Evolutionary conservation across 768 basidiomycete species (phyloP), one percentile per base, ranked within the genome.

Genomic region (Boletus reticuloceps): DNA sequence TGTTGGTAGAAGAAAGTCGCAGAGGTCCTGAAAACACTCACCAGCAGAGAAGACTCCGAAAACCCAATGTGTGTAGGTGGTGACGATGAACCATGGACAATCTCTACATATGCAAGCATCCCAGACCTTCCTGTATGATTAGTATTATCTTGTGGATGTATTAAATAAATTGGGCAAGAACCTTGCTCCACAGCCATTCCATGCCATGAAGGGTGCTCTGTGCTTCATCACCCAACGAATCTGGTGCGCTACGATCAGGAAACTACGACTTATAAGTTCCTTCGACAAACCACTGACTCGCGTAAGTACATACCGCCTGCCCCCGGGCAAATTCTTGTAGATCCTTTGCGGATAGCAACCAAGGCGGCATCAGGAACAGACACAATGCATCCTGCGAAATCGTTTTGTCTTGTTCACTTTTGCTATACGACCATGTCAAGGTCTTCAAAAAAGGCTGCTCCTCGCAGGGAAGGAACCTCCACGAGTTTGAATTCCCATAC

Each of bases 131-230:
- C 37, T 7, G 9, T 36, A 10, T 47, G 6, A 44, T 68, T 37
- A 69, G 55, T 29, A 14, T 27, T 20, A 10, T 29, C 27, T 14
- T 19, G 16, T 37, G 29, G 16, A 38, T 32, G 16, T 6, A 40
- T 38, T 22, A 7, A 46, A 47, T 22, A 7, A 46, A 47, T 44
- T 8, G 27, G 41, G 14, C 5, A 53, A 56, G 17, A 55, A 71
- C 70, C 77, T 85, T 85, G 34, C 75, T 80, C 84, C 84, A 86
- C 42, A 85, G 56, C 55, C 80, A 75, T 58, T 84, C 74, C 48
- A 76, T 56, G 69, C 56, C 78, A 72, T 50, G 58, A 41, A 64
- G 48, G 72, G 45, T 37, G 19, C 49, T 37, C 25, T 42, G 37
- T 32, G 34, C 56, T 19, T 31, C 14, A 32, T 62, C 44, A 38